Base-by-base conservation (phyloP, 2,329 filamentous ascomycete genomes). In the Tolypocladium inflatum region DNA sequence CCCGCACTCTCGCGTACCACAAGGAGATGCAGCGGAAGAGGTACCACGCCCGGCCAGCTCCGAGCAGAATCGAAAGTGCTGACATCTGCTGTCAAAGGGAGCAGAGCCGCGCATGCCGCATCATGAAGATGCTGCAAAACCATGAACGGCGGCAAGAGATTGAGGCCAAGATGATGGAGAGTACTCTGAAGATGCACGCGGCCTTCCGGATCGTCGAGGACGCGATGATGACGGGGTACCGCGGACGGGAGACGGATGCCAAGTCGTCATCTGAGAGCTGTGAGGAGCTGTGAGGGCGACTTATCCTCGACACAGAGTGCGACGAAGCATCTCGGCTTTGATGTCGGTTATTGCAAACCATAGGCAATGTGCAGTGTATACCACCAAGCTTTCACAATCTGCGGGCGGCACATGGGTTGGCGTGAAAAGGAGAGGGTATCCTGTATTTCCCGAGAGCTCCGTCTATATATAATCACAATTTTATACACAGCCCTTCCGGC, bases 91-190 rank as follows among this genome's bases (percentile, higher is more conserved):
- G 17, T 11, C 4, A 4, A 13, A 58, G 57, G 53, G 30, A 35
- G 45, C n/a, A 23, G 38, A 33, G 37, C 2, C 57, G 57, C 4
- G 53, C 42, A 21, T 15, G 37, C 2, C 26, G 35, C 38, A 35
- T 52, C 19, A 23, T 26, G 8, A 51, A 78, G 83, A 74, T 86
- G 81, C 15, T 65, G n/a, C 57, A 66, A 7, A 55, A 64, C 21
- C 43, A 60, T 5, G 63, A 71, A 57, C 62, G 61, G 45, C 65
- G 66, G 56, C 63, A 53, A 50, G 58, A 63, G 1, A 67, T 72
- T 13, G 69, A 73, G 57, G 53, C 42, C 1, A 61, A 59, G 50
- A 71, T 72, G 66, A 57, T 59, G 39, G 58, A 64, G 61, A 66
- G 7, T 48, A 37, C 19, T 21, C 38, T 30, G 19, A 61, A 60